Evolutionary conservation across 495 filamentous ascomycete genomes (phyloP), one percentile per base, ranked within the genome.

Genomic region (Aspergillus conjunctus): DNA sequence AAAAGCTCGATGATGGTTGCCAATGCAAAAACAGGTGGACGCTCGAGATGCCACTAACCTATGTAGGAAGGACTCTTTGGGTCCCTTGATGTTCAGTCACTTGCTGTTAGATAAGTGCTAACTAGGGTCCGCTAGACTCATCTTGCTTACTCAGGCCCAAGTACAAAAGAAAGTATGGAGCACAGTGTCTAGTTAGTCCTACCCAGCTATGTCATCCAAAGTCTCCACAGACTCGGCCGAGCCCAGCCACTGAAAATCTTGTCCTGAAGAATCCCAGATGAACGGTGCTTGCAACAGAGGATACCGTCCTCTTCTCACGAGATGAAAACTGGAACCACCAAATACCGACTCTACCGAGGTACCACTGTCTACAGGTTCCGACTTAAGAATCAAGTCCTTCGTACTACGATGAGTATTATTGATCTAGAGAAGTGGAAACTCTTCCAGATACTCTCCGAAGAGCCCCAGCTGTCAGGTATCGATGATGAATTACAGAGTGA

Each of bases 141-240:
- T 26, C 26, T 15, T 59, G 15, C 18, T 43, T 51, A 18, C 56
- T 59, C 37, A n/a, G 37, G 39, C 39, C 37, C 17, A 43, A 17
- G 39, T 43, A 43, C n/a, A n/a, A n/a, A n/a, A n/a, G 39, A 26
- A 26, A 26, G 26, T 26, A 8, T 9, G 37, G 37, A 41, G 11
- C 37, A 6, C 15, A 41, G 37, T 41, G 37, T n/a, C n/a, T n/a
- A n/a, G n/a, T n/a, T n/a, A n/a, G n/a, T n/a, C 11, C n/a, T 18
- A 21, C 18, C 44, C 5, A 21, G n/a, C 1, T 20, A 21, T 11
- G 44, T 17, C n/a, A 10, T 15, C n/a, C 9, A 21, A 21, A 11
- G n/a, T 7, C 55, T 51, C 56, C 61, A 59, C 61, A 45, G 26
- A 56, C 56, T 60, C 61, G 61, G 61, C 61, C 61, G 61, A 64